phyloP scores from a whole-genome alignment of 225 moss, liverwort and hornwort genomes.

The Climacium dendroides region DNA sequence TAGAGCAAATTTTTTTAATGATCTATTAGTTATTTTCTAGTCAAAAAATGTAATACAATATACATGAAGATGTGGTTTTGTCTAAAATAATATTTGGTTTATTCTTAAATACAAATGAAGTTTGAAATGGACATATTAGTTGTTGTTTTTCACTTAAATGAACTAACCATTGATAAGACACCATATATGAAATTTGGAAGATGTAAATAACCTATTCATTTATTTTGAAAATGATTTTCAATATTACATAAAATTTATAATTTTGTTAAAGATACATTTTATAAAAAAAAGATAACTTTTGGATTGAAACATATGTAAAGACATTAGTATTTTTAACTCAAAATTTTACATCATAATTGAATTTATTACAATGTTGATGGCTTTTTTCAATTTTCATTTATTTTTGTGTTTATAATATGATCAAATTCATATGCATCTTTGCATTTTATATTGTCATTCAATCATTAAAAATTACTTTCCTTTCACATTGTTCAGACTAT shows the following conservation, averaged over 20 bases:
- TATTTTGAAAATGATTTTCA: background rate
- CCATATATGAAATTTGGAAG: background rate
- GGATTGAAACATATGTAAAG: background rate
- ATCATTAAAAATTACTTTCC: background rate
- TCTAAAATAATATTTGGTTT: no score
- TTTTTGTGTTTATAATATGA: background rate
- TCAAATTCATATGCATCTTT: background rate
- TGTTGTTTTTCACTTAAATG: no score
- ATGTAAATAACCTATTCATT: background rate
- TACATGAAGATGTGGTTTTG: fast-evolving
- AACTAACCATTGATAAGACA: background rate
- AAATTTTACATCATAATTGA: background rate
- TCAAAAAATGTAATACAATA: no score
- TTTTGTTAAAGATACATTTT: background rate
- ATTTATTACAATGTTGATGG: background rate
- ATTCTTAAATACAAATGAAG: background rate
- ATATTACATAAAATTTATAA: background rate
- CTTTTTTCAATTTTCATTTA: background rate
- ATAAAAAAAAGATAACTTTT: background rate
- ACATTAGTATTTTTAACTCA: background rate
- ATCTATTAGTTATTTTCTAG: background rate
- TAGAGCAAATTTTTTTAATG: background rate
- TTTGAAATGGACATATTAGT: background rate
- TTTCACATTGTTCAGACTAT: background rate
- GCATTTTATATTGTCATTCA: background rate